Percentiles rank a stretch among this genome's conserved stretches.
Evolutionary conservation across 75 land plant species (phyloP).

Genomic region (Cryptomeria japonica): DNA sequence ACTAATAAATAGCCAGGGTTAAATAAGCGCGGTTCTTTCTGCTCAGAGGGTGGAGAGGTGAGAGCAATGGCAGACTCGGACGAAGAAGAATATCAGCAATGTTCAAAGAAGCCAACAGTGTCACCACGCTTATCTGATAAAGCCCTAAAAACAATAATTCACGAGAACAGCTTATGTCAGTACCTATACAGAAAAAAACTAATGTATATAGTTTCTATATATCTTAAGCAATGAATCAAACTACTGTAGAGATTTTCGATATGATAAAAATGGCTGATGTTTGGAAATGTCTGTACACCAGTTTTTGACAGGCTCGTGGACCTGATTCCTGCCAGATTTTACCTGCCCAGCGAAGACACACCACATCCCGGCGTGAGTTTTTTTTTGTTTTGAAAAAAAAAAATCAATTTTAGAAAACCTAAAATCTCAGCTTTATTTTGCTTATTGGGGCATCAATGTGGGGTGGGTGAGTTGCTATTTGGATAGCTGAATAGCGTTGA

Average conservation of each 20-base stretch:
- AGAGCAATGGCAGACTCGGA: constrained; percentile 1
- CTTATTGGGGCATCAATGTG: background rate
- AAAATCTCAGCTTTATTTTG: background rate
- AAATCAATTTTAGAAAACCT: background rate
- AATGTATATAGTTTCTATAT: background rate
- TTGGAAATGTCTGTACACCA: background rate
- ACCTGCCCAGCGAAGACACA: constrained; percentile 61
- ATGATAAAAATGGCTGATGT: background rate
- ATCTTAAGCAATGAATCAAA: background rate
- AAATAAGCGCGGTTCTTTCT: background rate
- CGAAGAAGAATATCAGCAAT: background rate
- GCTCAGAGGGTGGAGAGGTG: background rate
- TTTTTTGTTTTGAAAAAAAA: background rate
- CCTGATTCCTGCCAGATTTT: constrained; percentile 79
- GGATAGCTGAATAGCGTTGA: background rate
- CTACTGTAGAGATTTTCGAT: background rate
- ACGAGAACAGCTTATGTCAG: background rate
- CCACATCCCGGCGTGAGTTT: constrained; percentile 30
- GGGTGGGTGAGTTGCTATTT: background rate
- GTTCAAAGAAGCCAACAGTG: background rate
- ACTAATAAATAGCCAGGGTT: too few relatives aligned
- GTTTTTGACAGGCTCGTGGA: constrained; percentile 86
- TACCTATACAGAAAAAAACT: background rate
- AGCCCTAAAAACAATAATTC: background rate
- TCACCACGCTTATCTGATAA: background rate